These are phyloP conservation scores for Neopestalotiopsis rosae DNA, from an alignment of 2,329 filamentous ascomycete genomes.

Conservation along the genomic window DNA sequence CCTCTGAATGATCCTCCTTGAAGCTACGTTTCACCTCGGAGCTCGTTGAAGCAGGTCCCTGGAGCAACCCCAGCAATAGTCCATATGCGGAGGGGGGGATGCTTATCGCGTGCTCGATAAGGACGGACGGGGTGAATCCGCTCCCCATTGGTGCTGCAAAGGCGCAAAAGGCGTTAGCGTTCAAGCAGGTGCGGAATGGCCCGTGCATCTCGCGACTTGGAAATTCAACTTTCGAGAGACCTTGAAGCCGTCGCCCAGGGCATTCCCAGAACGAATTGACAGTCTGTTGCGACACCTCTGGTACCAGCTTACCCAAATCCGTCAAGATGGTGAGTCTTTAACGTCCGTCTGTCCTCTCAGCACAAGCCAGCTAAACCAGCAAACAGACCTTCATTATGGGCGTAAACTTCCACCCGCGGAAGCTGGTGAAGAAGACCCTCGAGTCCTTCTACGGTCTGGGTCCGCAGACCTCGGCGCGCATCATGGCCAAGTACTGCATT, in stretches of 20 bases:
- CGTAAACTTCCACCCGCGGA: constrained; percentile 82
- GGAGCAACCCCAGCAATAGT: neutral
- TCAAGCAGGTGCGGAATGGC: constrained; percentile 5
- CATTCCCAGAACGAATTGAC: neutral
- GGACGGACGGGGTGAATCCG: neutral
- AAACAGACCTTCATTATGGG: constrained; percentile 82
- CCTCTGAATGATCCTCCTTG: constrained; percentile 17
- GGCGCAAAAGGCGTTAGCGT: neutral
- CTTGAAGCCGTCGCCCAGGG: neutral
- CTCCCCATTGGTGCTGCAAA: constrained; percentile 8
- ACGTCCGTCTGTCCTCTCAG: no score
- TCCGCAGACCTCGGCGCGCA: constrained; percentile 67
- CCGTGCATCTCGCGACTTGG: constrained; percentile 8
- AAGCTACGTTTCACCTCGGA: constrained; percentile 28
- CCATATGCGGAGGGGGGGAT: neutral
- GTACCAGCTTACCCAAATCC: neutral
- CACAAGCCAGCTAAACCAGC: neutral
- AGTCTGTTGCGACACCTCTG: neutral
- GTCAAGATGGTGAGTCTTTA: constrained; percentile 6
- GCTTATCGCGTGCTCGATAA: constrained; percentile 14
- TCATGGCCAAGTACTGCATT: constrained; percentile 90
- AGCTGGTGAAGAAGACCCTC: constrained; percentile 84
- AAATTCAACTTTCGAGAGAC: constrained; percentile 10
- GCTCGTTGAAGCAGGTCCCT: constrained; percentile 21
- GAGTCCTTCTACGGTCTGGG: constrained; percentile 88